Evolutionary conservation across 768 basidiomycete genomes (phyloP), one percentile per base, ranked within the genome.

Genomic region (Suillus hirtellus): DNA sequence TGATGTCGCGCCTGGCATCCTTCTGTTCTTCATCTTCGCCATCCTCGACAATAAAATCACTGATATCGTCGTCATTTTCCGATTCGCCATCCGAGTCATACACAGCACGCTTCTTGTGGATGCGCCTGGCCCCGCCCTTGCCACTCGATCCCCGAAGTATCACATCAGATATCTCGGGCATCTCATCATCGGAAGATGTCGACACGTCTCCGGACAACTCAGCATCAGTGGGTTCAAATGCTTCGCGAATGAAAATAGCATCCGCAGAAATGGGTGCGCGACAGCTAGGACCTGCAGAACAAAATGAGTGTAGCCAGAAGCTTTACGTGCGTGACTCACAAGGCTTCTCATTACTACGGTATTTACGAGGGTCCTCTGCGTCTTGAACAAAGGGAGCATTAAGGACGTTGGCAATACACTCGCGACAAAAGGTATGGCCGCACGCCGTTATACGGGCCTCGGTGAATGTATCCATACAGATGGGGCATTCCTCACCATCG

Each of bases 381-480:
- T 73, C 78, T 19, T 76, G 76, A 5, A 72, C 72, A 5, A 68
- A 67, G 35, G 80, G 76, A 1, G 71, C 69, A 49, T 83, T 76
- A 47, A 89, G 66, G 27, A 85, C 77, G 47, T 82, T 79, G n/a
- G 73, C 82, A 79, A 65, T 76, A 68, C 89, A 90, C 44, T 82
- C 81, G 8, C 78, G 77, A 70, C 89, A 90, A 73, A 88, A 90
- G 1, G 80, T 72, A 67, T 90, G 90, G 1, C 72, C 71, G 67
- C 90, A 92, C 0, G 78, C 66, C 0, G 88, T 89, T 46, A 90
- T 71, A 21, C 86, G 76, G 17, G 86, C 77, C 60, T 85, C 79
- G 1, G 78, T 81, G 69, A 84, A 77, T 4, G 73, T 71, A 62
- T 91, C 89, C 63, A 82, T 83, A 71, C 90, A 91, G 61, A 92